A percentile compares a stretch with the other conserved stretches of the same genome.
These are phyloP conservation scores for Verruconis gallopava DNA, from an alignment of 2,329 filamentous ascomycete genomes.

Conservation along the genomic window DNA sequence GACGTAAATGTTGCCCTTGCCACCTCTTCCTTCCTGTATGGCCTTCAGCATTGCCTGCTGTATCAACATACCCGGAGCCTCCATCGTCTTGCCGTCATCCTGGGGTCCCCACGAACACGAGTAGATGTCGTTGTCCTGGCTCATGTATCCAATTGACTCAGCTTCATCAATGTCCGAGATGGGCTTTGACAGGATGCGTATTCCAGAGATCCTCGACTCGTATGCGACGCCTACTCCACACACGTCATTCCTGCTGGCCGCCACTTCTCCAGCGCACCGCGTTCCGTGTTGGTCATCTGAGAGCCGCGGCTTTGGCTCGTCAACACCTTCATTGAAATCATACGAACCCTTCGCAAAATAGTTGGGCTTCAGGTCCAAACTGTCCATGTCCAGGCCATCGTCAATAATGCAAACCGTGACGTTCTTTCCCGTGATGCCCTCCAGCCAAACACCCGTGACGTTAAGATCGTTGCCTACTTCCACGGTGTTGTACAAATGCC, in stretches of 20 bases:
- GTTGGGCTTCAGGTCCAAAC: constrained; percentile 80
- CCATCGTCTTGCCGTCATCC: constrained; percentile 89
- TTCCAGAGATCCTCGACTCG: constrained; percentile 76
- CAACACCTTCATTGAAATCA: constrained; percentile 81
- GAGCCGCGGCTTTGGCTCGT: constrained; percentile 70
- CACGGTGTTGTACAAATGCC: constrained; percentile 81
- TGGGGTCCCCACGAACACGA: constrained; percentile 98
- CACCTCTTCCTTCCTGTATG: constrained; percentile 72
- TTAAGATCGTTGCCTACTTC: constrained; percentile 86
- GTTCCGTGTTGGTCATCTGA: constrained; percentile 84
- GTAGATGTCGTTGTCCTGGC: constrained; percentile 87
- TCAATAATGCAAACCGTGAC: constrained; percentile 89
- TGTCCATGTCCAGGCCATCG: constrained; percentile 92
- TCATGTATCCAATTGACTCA: constrained; percentile 81
- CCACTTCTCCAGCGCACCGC: constrained; percentile 85
- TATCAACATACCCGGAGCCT: constrained; percentile 80
- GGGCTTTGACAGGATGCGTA: constrained; percentile 81
- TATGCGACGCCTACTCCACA: constrained; percentile 96
- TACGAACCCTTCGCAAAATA: constrained; percentile 89
- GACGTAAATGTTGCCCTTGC: constrained; percentile 83
- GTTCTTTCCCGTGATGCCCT: constrained; percentile 81
- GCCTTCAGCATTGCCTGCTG: constrained; percentile 83
- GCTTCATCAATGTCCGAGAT: constrained; percentile 92
- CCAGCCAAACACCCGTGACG: constrained; percentile 83
- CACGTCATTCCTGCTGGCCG: constrained; percentile 80